A percentile compares a stretch with the other conserved stretches of the same genome.
phyloP scores from a whole-genome alignment of 495 filamentous ascomycete genomes.

The Podospora australis region DNA sequence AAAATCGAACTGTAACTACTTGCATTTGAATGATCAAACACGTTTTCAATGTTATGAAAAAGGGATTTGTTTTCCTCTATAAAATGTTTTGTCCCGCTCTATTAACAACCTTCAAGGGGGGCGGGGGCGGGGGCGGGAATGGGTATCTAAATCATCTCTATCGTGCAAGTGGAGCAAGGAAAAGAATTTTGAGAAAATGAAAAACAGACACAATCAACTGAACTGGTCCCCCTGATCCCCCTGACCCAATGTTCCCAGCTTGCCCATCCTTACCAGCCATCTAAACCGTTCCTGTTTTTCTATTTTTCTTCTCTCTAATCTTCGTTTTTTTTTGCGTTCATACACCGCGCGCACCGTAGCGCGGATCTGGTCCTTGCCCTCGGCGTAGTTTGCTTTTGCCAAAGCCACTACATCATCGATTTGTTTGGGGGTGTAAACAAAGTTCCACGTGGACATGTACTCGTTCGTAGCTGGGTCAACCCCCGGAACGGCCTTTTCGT shows the following conservation, averaged over 20 bases:
- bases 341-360: conserved; percentile 84
- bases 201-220: conserved; percentile 23
- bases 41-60: too few species aligned
- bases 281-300: conserved; percentile 41
- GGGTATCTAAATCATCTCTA: too few species aligned
- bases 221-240: conserved; percentile 46
- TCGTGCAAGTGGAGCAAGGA: background rate
- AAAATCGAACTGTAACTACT: too few species aligned
- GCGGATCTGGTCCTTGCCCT: conserved; percentile 69
- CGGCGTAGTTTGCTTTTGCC: conserved; percentile 77
- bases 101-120: too few species aligned
- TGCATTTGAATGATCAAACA: too few species aligned
- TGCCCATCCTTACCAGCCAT: conserved; percentile 35
- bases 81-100: too few species aligned
- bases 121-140: too few species aligned
- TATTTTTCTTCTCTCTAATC: conserved; percentile 53
- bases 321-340: conserved; percentile 72
- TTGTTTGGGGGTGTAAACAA: conserved; percentile 83
- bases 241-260: conserved; percentile 24
- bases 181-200: background rate
- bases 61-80: too few species aligned
- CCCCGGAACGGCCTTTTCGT: conserved; percentile 60
- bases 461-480: conserved; percentile 75
- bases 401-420: conserved; percentile 75
- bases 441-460: conserved; percentile 96